Base-by-base conservation (phyloP, 805 yeast species). In the Nematodospora valgi region DNA sequence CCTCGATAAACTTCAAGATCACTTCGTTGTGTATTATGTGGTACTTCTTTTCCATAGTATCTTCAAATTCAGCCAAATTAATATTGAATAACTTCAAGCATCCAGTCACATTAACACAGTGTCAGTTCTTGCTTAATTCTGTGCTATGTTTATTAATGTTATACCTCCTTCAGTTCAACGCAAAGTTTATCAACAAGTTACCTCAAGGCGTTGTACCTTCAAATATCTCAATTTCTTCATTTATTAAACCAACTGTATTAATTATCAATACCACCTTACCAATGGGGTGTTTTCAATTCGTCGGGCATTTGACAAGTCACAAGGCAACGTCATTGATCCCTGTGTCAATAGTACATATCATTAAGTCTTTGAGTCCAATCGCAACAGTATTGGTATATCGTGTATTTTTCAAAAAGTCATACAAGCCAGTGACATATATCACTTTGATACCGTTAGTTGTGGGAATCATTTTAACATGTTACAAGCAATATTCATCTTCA, bases 301-400 rank as follows among this genome's bases (percentile, higher is more conserved):
- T 82, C 14, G 98, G 98, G 14, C 98, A 91, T 58, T 78, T 89
- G 43, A 77, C 94, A 10, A 78, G 94, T 6, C 96, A 89, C 56
- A 84, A 85, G 53, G 91, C 98, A n/a, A 88, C 96, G 2, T 75
- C 89, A 2, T 59, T 85, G 41, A 86, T 93, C 34, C 96, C 96
- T 0, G 96, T 93, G n/a, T 85, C 96, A 4, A 64, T 89, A 45
- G 97, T 93, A 14, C 97, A 91, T 58, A 88, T 97, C 6, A 80
- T 91, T 48, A 93, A 93, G 63, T 93, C 96, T 2, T 66, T 91
- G 24, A 82, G 95, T 21, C 98, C 98, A 2, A 68, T 91, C 17
- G 76, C 86, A 32, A 91, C 98, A 0, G 97, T 93, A 9, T 58
- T 78, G 20, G 85, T 86, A 27, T 88, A 88, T 61, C 70, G 84